Evolutionary conservation across 108 stramenopile species (phyloP), one percentile per base, ranked within the genome.

Genomic region (Pseudonitzschia delicatissima): DNA sequence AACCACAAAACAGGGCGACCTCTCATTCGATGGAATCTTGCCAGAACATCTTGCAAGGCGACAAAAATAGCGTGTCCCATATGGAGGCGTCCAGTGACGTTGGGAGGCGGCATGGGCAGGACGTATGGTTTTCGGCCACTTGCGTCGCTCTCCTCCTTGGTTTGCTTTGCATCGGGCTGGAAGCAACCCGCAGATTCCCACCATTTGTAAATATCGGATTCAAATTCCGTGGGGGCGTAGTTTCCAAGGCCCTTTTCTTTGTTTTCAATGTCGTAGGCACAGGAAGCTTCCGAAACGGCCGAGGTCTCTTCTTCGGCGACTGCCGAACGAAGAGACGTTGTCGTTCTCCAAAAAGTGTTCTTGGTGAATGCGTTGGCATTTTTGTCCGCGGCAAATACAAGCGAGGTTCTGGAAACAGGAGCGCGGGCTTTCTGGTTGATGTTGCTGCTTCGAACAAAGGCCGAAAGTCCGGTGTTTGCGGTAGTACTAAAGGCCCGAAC

Each of bases 41-140:
- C 93, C 78, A 99, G 71, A 25, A 94, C 91, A 82, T 99, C 99
- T 85, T 99, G 98, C 48, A 98, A 72, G 13, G 99, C 95, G 4
- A 98, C 96, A 49, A 97, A 98, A 62, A 99, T 96, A 45, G 99
- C 99, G 66, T 99, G 99, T 21, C 99, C 99, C 93, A 99, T 96
- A 79, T 99, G 99, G 28, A 99, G 77, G n/a, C 96, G 77, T 18
- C 99, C 99, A 20, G 99, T 99, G 15, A 99, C 97, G 71, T 99
- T 99, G 25, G 99, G 99, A 23, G 99, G 99, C 0, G 99, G 99
- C 96, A 99, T 95, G 55, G 94, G 94, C 2, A 92, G 57, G 0
- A 92, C 90, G 71, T 91, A 95, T 8, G 94, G 86, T 52, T 77
- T 66, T 58, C 77, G 80, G 6, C 45, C 34, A n/a, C 35, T 34